These are phyloP conservation scores for Santalum album DNA, from an alignment of 164 flowering plant species.

Conservation along the genomic window DNA sequence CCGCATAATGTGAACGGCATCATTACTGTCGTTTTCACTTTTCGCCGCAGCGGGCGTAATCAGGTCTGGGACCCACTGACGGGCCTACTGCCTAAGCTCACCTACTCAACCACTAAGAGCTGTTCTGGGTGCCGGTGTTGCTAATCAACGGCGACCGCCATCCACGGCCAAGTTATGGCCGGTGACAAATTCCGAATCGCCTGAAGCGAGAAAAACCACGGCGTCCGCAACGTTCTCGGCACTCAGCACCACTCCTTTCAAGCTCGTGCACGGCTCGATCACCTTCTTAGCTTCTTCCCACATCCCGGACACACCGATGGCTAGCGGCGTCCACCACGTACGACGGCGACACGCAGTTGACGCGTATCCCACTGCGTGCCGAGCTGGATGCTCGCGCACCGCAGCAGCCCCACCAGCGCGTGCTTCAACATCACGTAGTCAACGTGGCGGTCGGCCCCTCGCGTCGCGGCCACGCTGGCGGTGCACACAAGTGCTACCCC, in stretches of 20 bases:
- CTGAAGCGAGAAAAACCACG: not conserved
- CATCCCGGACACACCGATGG: not conserved
- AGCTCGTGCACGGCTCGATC: not conserved
- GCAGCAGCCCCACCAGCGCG: not conserved
- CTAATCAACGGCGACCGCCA: too few relatives aligned
- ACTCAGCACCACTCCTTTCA: not conserved
- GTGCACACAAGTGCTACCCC: too few relatives aligned
- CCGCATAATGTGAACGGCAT: too few relatives aligned
- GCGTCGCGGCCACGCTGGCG: not conserved
- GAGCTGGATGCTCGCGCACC: not conserved
- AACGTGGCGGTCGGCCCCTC: not conserved
- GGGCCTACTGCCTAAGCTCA: too few relatives aligned
- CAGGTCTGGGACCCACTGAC: too few relatives aligned
- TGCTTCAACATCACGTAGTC: not conserved
- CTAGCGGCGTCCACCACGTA: not conserved
- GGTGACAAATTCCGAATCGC: not conserved
- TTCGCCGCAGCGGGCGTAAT: too few relatives aligned
- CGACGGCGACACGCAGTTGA: not conserved
- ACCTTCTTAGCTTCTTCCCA: not conserved
- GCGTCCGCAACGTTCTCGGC: not conserved
- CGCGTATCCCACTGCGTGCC: not conserved
- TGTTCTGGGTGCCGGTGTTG: too few relatives aligned
- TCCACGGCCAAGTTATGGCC: not conserved
- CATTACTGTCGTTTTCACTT: too few relatives aligned
- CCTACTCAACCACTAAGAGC: too few relatives aligned